Conservation (phyloP, 106 monocot genomes). For the Dendrobium nobile region DNA sequence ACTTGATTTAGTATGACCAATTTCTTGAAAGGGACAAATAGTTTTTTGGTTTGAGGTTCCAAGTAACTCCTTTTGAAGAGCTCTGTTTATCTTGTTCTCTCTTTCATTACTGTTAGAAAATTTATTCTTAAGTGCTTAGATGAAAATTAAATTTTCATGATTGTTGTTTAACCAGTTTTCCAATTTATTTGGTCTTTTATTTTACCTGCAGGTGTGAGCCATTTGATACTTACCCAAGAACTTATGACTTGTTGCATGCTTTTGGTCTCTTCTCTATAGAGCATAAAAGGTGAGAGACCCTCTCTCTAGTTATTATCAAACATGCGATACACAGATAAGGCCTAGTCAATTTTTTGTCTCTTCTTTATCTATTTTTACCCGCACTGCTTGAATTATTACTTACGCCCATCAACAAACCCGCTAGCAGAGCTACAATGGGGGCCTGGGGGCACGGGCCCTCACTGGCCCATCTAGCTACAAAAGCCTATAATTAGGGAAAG, state of each 20-base stretch:
- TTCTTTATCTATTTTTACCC: neutral
- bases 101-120: neutral
- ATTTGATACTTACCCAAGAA: conserved; percentile 86
- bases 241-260: conserved; percentile 74
- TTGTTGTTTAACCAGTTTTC: neutral
- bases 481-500: too few species aligned
- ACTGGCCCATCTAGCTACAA: too few species aligned
- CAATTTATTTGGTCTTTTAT: neutral
- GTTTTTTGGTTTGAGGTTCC: neutral
- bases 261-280: conserved; percentile 60
- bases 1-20: neutral
- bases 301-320: neutral
- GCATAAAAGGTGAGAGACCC: conserved; percentile 37
- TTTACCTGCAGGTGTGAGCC: conserved; percentile 60
- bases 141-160: neutral
- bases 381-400: neutral
- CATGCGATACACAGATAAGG: neutral
- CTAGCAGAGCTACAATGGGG: too few species aligned
- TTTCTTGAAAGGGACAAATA: neutral
- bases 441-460: too few species aligned
- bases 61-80: neutral
- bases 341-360: neutral
- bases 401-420: neutral
- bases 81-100: neutral
- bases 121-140: neutral